Base-by-base conservation (phyloP, 2,329 filamentous ascomycete species). In the Arthrinium puccinioides region DNA sequence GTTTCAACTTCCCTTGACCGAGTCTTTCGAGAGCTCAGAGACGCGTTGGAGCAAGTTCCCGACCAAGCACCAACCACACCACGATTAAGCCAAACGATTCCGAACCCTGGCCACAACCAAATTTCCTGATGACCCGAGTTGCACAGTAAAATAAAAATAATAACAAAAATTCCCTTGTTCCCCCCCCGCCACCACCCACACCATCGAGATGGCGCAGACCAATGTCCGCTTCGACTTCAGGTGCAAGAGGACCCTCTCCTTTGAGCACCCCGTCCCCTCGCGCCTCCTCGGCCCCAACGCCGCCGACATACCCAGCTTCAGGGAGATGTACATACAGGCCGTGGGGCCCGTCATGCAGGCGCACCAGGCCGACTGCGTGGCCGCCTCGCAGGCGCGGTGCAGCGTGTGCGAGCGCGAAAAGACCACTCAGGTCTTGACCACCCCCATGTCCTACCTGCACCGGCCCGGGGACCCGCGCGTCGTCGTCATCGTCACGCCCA, bases 391-490 rank as follows among this genome's bases (percentile, higher is more conserved):
- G 11, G 16, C 21, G 13, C 6, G 3, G 18, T 40, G 38, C 38
- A 16, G 15, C 23, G 32, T 36, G 21, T 40, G 38, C 33, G 38
- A 32, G 19, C 11, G 14, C 16, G 27, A 13, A 7, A 21, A 26
- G n/a, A 23, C 38, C n/a, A 32, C 23, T 18, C 23, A 36, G 38
- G 34, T 37, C 26, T 29, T 40, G 5, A 40, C 33, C 7, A 40
- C 38, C 16, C 38, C 38, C 28, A 36, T 36, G 33, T 40, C 38
- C 16, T 40, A 40, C 38, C 38, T 40, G 28, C 38, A 40, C 38
- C 13, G 36, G 15, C 14, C 23, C 28, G 16, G 27, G n/a, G 33
- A 37, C 21, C 38, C 38, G 15, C 21, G 34, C 9, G 38, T 40
- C 8, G 29, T 25, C 15, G 38, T 40, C 3, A 18, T 40, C 21